phyloP scores from a whole-genome alignment of 495 filamentous ascomycete genomes.

The Penicillium macrosclerotiorum region DNA sequence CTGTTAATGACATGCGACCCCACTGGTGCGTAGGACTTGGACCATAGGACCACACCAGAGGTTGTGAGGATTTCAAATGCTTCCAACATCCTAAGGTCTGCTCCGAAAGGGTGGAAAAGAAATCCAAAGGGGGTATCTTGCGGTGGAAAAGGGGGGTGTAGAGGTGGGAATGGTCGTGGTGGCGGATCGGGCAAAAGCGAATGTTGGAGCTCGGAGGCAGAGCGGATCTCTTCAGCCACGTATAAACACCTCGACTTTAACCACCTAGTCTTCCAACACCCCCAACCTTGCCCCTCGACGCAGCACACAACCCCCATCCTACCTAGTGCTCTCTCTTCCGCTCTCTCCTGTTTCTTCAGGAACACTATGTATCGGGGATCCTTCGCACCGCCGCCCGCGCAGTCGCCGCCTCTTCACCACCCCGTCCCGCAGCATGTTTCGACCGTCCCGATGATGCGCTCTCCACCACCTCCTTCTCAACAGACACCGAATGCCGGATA shows the following conservation, averaged over 20 bases:
- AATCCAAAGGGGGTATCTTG: slow-evolving; percentile 5
- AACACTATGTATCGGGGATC: slow-evolving; percentile 74
- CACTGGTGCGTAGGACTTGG: slow-evolving; percentile 76
- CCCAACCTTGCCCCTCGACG: slow-evolving; percentile 9
- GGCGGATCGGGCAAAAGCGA: slow-evolving; percentile 39
- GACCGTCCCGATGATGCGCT: slow-evolving; percentile 97
- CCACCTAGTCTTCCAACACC: slow-evolving; percentile 10
- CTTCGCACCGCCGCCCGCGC: slow-evolving; percentile 72
- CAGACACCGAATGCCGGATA: slow-evolving; percentile 64
- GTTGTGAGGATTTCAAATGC: slow-evolving; percentile 94
- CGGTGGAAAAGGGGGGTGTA: slow-evolving; percentile 3
- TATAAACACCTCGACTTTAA: slow-evolving; percentile 33
- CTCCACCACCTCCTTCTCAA: slow-evolving; percentile 85
- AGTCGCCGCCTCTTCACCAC: slow-evolving; percentile 95
- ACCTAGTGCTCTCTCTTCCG: slow-evolving; percentile 1
- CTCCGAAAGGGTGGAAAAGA: not conserved
- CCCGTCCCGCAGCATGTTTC: slow-evolving; percentile 98
- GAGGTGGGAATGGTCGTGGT: slow-evolving; percentile 23
- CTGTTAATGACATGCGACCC: slow-evolving; percentile 83
- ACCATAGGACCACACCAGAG: slow-evolving; percentile 96
- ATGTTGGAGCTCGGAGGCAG: slow-evolving; percentile 25
- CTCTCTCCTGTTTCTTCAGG: slow-evolving; percentile 7
- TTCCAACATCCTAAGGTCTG: slow-evolving; percentile 68
- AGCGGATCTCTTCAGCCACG: slow-evolving; percentile 43
- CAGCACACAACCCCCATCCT: not conserved